These are phyloP conservation scores for Sonneratia caseolaris DNA, from an alignment of 345 rosid species.

Conservation along the genomic window DNA sequence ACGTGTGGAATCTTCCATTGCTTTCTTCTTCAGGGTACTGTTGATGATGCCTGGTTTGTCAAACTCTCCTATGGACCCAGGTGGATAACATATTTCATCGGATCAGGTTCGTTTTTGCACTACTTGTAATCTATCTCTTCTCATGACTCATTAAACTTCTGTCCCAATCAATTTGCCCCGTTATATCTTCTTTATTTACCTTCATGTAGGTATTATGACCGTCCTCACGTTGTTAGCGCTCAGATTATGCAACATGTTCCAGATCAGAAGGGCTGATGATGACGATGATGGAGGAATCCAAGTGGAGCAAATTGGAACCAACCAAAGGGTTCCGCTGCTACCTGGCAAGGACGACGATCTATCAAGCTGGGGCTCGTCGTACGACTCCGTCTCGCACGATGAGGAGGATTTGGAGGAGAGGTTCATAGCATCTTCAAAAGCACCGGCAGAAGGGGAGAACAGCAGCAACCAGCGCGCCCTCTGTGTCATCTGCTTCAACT, in stretches of 20 bases:
- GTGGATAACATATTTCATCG: conserved; percentile 40
- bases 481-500: conserved; percentile 39
- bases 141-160: neutral
- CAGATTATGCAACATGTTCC: conserved; percentile 19
- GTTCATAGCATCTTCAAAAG: conserved; percentile 13
- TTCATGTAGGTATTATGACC: conserved; percentile 32
- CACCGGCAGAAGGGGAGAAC: conserved; percentile 23
- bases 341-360: conserved; percentile 34
- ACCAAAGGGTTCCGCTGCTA: conserved; percentile 30
- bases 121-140: neutral
- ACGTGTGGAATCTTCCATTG: neutral
- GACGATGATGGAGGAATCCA: conserved; percentile 1
- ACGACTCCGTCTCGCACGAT: conserved; percentile 37
- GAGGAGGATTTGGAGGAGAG: conserved; percentile 33
- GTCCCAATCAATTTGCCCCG: neutral
- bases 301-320: conserved; percentile 6
- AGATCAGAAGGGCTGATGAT: conserved; percentile 3
- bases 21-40: conserved; percentile 24
- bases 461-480: conserved; percentile 14
- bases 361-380: conserved; percentile 44
- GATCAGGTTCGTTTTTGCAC: conserved; percentile 28
- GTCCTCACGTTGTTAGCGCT: conserved; percentile 25
- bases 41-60: conserved; percentile 23
- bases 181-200: conserved; percentile 1
- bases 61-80: conserved; percentile 47